Conservation (phyloP, 164 flowering plant genomes). For the Aristolochia californica region DNA sequence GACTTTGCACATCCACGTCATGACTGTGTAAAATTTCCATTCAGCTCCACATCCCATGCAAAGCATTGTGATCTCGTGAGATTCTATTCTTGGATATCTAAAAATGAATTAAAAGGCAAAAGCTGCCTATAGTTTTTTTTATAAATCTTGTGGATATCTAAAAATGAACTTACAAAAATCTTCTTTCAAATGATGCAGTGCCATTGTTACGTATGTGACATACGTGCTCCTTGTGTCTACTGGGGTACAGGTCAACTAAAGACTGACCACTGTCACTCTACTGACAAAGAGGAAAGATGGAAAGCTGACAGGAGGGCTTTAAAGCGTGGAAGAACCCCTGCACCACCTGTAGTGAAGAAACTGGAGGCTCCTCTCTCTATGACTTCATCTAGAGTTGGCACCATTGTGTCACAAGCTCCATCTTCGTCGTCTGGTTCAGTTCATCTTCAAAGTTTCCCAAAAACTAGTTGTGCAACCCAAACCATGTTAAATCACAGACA, state of each 20-base stretch:
- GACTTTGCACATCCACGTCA: slow-evolving; percentile 88
- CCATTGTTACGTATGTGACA: slow-evolving; percentile 91
- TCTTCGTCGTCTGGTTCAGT: slow-evolving; percentile 17
- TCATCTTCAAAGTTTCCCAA: slow-evolving; percentile 21
- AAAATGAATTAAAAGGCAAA: not conserved
- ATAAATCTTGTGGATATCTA: not conserved
- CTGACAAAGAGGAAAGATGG: slow-evolving; percentile 71
- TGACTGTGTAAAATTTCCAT: slow-evolving; percentile 59
- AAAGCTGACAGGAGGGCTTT: slow-evolving; percentile 29
- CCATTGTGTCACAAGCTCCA: slow-evolving; percentile 6
- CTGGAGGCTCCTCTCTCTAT: slow-evolving; percentile 8
- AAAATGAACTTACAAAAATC: not conserved
- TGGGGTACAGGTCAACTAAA: slow-evolving; percentile 57
- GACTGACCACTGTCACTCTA: slow-evolving; percentile 78
- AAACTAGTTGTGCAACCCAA: slow-evolving; percentile 14
- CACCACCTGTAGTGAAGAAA: slow-evolving; percentile 9
- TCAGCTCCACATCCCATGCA: slow-evolving; percentile 50
- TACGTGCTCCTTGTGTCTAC: slow-evolving; percentile 61
- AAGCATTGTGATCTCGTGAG: slow-evolving; percentile 57
- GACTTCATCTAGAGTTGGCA: slow-evolving; percentile 2
- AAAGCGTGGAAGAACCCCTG: slow-evolving; percentile 18
- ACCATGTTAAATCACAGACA: slow-evolving; percentile 17
- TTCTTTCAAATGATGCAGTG: slow-evolving; percentile 47
- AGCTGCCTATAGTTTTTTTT: not conserved
- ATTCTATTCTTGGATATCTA: not conserved